These are phyloP conservation scores for Trichomonascaceae sp. DNA, from an alignment of 1,139 yeast species.

Conservation along the genomic window DNA sequence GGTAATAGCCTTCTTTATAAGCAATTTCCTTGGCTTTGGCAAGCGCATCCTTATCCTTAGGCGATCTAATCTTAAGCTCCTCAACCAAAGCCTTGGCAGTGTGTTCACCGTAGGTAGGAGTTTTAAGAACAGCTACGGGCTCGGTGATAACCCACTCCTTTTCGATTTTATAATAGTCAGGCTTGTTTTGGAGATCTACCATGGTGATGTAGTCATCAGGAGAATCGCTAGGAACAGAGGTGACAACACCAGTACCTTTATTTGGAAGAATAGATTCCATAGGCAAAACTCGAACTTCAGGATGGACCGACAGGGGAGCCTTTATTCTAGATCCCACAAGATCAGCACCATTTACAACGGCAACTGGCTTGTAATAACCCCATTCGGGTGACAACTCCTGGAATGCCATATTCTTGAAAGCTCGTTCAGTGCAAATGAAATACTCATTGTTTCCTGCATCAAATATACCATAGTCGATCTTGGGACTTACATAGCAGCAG, in stretches of 20 bases:
- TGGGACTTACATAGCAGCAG: slow-evolving; percentile 96
- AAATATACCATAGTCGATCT: slow-evolving; percentile 84
- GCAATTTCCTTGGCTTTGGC: slow-evolving; percentile 93
- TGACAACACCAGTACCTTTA: slow-evolving; percentile 98
- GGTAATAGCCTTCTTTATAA: slow-evolving; percentile 94
- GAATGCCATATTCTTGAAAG: slow-evolving; percentile 97
- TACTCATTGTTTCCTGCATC: slow-evolving; percentile 76
- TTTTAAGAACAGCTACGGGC: slow-evolving; percentile 64
- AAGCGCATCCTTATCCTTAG: slow-evolving; percentile 81
- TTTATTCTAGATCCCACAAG: slow-evolving; percentile 80
- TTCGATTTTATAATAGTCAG: slow-evolving; percentile 82
- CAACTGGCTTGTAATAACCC: slow-evolving; percentile 64
- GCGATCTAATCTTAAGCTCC: slow-evolving; percentile 85
- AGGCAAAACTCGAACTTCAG: slow-evolving; percentile 79
- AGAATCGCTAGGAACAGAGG: slow-evolving; percentile 97
- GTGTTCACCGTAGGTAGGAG: slow-evolving; percentile 82
- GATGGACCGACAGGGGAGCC: slow-evolving; percentile 74
- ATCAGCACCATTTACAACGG: slow-evolving; percentile 59
- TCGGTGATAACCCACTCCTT: slow-evolving; percentile 82
- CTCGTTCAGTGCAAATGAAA: slow-evolving; percentile 87
- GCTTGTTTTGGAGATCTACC: slow-evolving; percentile 76
- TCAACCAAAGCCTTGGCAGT: slow-evolving; percentile 84
- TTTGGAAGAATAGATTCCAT: slow-evolving; percentile 95
- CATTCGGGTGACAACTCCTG: slow-evolving; percentile 89
- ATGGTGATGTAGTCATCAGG: slow-evolving; percentile 94